phyloP scores from a whole-genome alignment of 1,284 basidiomycete species.

The Porodaedalea pini region DNA sequence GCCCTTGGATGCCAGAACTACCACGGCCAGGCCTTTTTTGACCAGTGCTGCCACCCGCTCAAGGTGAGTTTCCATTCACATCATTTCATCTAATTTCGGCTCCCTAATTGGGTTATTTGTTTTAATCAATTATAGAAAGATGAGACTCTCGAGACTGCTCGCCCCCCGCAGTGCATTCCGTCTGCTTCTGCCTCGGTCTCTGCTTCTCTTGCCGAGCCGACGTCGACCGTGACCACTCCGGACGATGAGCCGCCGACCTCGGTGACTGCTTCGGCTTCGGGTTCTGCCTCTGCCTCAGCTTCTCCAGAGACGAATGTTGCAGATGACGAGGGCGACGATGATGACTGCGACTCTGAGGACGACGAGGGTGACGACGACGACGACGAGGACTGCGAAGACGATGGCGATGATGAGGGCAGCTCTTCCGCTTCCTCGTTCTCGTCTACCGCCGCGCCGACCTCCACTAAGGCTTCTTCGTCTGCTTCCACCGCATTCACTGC shows the following conservation, averaged over 20 bases:
- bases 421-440: slow-evolving; percentile 4
- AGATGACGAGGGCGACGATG: slow-evolving; percentile 23
- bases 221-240: slow-evolving; percentile 25
- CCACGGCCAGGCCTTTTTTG: slow-evolving; percentile 68
- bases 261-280: slow-evolving; percentile 9
- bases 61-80: slow-evolving; percentile 1
- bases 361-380: slow-evolving; percentile 30
- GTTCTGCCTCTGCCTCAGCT: not conserved
- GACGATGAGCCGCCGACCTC: slow-evolving; percentile 28
- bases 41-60: slow-evolving; percentile 54
- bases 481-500: slow-evolving; percentile 21
- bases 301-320: slow-evolving; percentile 1
- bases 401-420: slow-evolving; percentile 3
- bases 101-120: not conserved
- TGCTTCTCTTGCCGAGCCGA: slow-evolving; percentile 27
- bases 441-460: slow-evolving; percentile 26
- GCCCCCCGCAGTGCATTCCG: slow-evolving; percentile 20
- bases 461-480: slow-evolving; percentile 18
- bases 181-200: slow-evolving; percentile 26
- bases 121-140: slow-evolving; percentile 5
- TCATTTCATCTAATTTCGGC: not conserved
- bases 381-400: slow-evolving; percentile 24
- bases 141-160: slow-evolving; percentile 15
- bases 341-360: slow-evolving; percentile 27
- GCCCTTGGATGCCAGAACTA: slow-evolving; percentile 53